Evolutionary conservation across 352 stramenopile genomes (phyloP), one percentile per base, ranked within the genome.

Genomic region (Pythium rhizo-oryzae): DNA sequence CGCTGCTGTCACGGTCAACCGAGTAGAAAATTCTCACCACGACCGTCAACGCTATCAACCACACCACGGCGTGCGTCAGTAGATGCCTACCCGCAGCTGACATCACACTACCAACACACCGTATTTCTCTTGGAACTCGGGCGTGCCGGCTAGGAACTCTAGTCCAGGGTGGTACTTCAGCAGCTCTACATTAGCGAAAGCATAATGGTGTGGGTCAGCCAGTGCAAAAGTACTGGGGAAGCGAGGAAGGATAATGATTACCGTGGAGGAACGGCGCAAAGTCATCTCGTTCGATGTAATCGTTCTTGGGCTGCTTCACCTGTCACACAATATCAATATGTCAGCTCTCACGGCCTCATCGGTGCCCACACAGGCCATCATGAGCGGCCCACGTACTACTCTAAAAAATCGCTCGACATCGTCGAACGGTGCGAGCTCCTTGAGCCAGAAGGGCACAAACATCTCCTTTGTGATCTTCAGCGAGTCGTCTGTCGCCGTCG

Each of bases 41-140:
- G 39, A 99, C 97, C 2, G 98, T 99, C 69, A 98, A 89, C 12
- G 97, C 97, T 96, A 64, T 43, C 47, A 28, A 9, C 41, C 59
- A 5, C n/a, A 46, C n/a, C 16, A 54, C 8, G 33, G 19, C 13
- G 0, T n/a, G n/a, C 23, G 50, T 24, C 35, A 41, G 23, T 21
- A 21, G 19, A 1, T 51, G 28, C n/a, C n/a, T n/a, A 37, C 13
- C 23, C 49, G 0, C 8, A 18, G 28, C 8, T 3, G 3, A 6
- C n/a, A 61, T 47, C 18, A 47, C 4, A 16, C 47, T 19, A 21
- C 58, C 13, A 4, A 15, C 5, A 64, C 67, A 93, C 85, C 88
- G 81, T 99, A 99, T 89, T 99, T 99, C 71, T 99, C 96, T 81
- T 99, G 98, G 82, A 99, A 99, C 74, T 99, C 98, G n/a, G 95